phyloP scores from a whole-genome alignment of 371 early-diverging fungal species.

The Rhizopus sp. region DNA sequence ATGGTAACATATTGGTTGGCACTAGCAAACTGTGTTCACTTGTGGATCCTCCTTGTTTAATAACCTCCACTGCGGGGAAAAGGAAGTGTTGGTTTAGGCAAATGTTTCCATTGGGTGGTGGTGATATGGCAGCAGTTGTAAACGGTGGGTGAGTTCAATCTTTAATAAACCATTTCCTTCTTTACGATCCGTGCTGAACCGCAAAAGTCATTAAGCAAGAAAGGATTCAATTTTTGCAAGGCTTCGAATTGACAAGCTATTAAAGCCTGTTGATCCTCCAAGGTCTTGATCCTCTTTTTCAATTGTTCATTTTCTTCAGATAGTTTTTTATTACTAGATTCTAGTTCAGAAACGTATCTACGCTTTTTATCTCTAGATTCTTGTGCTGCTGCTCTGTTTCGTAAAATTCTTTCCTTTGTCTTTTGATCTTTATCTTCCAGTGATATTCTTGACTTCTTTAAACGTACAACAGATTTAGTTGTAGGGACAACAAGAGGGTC shows the following conservation, averaged over 20 bases:
- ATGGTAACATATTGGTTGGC: no score
- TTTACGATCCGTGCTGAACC: constrained; percentile 59
- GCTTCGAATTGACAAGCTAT: constrained; percentile 63
- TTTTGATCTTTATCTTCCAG: constrained; percentile 52
- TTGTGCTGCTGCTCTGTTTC: constrained; percentile 92
- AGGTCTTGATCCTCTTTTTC: constrained; percentile 58
- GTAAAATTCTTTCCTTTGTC: constrained; percentile 68
- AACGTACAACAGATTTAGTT: constrained; percentile 13
- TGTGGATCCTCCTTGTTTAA: constrained; percentile 22
- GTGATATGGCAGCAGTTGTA: no score
- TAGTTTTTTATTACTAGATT: constrained; percentile 66
- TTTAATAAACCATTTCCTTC: constrained; percentile 19
- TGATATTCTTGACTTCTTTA: constrained; percentile 37
- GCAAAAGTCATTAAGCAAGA: constrained; percentile 55
- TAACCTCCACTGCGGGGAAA: constrained; percentile 55
- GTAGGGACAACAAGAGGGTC: constrained; percentile 24
- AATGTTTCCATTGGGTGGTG: constrained; percentile 39
- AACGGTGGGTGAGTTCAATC: no score
- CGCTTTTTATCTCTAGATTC: constrained; percentile 88
- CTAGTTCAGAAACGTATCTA: constrained; percentile 76
- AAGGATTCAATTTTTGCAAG: constrained; percentile 43
- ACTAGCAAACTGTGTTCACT: no score
- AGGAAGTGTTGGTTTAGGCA: constrained; percentile 13
- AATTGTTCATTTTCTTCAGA: constrained; percentile 65
- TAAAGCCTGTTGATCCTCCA: constrained; percentile 64